Evolutionary conservation across 257 asterid genomes (phyloP).

Genomic region (Rauvolfia tetraphylla): DNA sequence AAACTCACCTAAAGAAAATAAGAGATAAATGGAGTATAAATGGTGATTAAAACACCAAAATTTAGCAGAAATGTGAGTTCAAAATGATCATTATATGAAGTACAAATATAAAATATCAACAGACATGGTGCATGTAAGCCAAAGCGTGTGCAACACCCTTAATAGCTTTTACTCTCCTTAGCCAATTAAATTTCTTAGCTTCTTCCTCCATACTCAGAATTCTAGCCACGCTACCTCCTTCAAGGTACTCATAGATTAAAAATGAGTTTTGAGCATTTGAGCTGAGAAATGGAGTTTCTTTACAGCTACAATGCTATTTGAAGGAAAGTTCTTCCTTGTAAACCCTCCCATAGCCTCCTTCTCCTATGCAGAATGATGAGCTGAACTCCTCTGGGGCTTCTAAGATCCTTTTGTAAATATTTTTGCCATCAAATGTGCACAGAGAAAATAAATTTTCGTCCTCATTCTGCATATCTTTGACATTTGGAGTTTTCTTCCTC

Average conservation of each 20-base stretch:
- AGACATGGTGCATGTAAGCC: constrained; percentile 27
- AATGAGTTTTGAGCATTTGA: too few species aligned
- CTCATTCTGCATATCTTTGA: too few species aligned
- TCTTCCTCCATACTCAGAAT: constrained; percentile 11
- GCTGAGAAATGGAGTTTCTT: constrained; percentile 6
- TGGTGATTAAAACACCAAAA: too few species aligned
- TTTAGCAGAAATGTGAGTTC: too few species aligned
- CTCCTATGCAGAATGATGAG: constrained; percentile 18
- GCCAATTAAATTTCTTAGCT: too few species aligned
- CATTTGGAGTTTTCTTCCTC: too few species aligned
- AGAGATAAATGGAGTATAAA: too few species aligned
- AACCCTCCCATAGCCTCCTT: constrained; percentile 33
- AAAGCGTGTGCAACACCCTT: constrained; percentile 27
- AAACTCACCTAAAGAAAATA: too few species aligned
- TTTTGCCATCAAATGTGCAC: constrained; percentile 25
- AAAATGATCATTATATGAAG: too few species aligned
- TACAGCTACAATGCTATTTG: background rate
- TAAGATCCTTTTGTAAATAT: constrained; percentile 21
- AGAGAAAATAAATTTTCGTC: constrained; percentile 14
- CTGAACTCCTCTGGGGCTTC: constrained; percentile 26
- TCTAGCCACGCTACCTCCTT: constrained; percentile 24
- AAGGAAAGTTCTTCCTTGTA: constrained; percentile 23
- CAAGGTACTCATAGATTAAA: too few species aligned
- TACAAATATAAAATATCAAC: too few species aligned
- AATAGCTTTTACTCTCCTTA: too few species aligned